Evolutionary conservation across 352 stramenopile species (phyloP).

Genomic region (Pythium aristosporum): DNA sequence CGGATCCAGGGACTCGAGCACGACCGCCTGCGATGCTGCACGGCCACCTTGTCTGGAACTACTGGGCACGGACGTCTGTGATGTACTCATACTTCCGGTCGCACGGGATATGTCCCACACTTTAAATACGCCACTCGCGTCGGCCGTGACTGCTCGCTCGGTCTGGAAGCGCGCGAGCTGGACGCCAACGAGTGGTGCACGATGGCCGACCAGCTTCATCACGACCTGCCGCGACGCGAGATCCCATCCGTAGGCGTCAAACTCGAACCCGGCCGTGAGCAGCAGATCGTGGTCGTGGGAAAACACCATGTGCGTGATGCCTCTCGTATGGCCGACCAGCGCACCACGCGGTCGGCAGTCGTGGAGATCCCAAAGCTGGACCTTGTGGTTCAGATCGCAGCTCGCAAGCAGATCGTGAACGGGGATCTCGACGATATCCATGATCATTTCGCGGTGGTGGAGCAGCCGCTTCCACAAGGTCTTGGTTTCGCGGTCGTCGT

Average conservation of each 20-base stretch:
- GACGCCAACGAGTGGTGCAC: slow-evolving; percentile 69
- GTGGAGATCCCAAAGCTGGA: slow-evolving; percentile 82
- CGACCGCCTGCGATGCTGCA: slow-evolving; percentile 45
- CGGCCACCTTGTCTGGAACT: slow-evolving; percentile 12
- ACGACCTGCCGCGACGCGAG: slow-evolving; percentile 72
- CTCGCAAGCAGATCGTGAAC: slow-evolving; percentile 76
- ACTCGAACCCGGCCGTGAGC: slow-evolving; percentile 83
- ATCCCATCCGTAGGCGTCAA: slow-evolving; percentile 83
- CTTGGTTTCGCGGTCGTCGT: slow-evolving; percentile 52
- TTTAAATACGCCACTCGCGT: slow-evolving; percentile 73
- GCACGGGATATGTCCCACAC: slow-evolving; percentile 80
- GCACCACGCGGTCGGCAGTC: slow-evolving; percentile 58
- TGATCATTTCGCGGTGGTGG: slow-evolving; percentile 53
- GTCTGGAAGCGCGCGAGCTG: slow-evolving; percentile 72
- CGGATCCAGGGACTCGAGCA: slow-evolving; percentile 66
- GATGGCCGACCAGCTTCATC: slow-evolving; percentile 66
- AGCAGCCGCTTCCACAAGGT: slow-evolving; percentile 55
- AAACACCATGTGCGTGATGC: slow-evolving; percentile 80
- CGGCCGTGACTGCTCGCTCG: slow-evolving; percentile 78
- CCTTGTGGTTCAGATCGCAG: slow-evolving; percentile 65
- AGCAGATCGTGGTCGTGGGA: slow-evolving; percentile 70
- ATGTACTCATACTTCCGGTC: slow-evolving; percentile 13
- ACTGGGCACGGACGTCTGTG: slow-evolving; percentile 1
- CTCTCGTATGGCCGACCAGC: slow-evolving; percentile 59
- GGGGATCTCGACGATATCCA: slow-evolving; percentile 70